Conservation (phyloP, 31 red algal genomes). For the Endocladia muricata region DNA sequence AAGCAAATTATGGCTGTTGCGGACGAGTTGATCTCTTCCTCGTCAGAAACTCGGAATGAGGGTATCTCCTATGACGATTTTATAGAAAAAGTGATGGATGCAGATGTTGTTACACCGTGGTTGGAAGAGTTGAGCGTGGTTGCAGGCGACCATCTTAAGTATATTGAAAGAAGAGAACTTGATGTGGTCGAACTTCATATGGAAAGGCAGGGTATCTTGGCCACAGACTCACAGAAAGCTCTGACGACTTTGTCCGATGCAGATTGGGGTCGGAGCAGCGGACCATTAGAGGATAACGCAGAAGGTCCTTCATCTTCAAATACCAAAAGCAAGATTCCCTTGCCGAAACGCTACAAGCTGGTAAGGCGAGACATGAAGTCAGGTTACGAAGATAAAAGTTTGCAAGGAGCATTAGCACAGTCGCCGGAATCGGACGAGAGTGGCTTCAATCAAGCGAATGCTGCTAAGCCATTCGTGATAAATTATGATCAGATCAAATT, state of each 20-base stretch:
- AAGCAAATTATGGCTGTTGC: constrained; percentile 28
- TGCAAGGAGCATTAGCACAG: not conserved
- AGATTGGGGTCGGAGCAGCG: not conserved
- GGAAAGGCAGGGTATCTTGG: constrained; percentile 50
- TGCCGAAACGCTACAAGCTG: constrained; percentile 53
- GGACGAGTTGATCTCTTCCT: constrained; percentile 51
- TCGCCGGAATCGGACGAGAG: constrained; percentile 15
- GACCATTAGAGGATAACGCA: not conserved
- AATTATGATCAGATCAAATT: constrained; percentile 75
- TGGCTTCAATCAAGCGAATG: constrained; percentile 9
- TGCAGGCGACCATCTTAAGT: constrained; percentile 58
- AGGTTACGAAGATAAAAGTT: not conserved
- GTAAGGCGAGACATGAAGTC: constrained; percentile 45
- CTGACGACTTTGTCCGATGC: not conserved
- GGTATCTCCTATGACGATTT: constrained; percentile 66
- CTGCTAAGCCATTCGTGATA: constrained; percentile 60
- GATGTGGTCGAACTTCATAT: constrained; percentile 55
- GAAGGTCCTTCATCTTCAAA: not conserved
- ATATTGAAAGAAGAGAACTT: constrained; percentile 48
- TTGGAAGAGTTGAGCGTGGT: constrained; percentile 45
- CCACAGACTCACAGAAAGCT: constrained; percentile 3
- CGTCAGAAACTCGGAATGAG: constrained; percentile 23
- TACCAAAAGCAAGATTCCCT: constrained; percentile 44
- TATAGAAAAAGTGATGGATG: constrained; percentile 49
- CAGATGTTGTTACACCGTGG: constrained; percentile 56